phyloP scores from a whole-genome alignment of 345 rosid genomes.

The Eucalyptus polyanthemos region DNA sequence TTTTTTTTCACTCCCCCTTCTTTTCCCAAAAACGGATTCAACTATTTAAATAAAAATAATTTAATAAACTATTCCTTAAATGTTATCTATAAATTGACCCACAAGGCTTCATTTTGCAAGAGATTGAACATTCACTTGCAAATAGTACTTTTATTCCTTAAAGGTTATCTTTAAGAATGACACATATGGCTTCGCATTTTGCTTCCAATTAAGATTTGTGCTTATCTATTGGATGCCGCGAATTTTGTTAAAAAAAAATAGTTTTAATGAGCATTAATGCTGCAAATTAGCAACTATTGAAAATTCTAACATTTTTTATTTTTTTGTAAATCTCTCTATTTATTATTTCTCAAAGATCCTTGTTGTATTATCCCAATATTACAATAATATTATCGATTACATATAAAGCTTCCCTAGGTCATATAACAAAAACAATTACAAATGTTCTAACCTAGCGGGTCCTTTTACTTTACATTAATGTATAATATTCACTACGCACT shows the following conservation, averaged over 20 bases:
- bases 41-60: too few species aligned
- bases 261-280: not conserved
- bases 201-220: not conserved
- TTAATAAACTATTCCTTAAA: too few species aligned
- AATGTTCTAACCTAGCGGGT: not conserved
- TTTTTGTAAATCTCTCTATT: not conserved
- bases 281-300: not conserved
- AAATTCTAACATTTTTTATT: too few species aligned
- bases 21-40: not conserved
- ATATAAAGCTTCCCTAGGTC: not conserved
- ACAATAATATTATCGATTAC: not conserved
- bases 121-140: not conserved
- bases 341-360: not conserved
- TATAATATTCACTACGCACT: not conserved
- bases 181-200: not conserved
- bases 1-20: not conserved
- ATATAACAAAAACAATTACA: not conserved
- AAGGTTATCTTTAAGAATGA: too few species aligned
- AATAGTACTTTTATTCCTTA: not conserved
- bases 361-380: not conserved
- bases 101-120: not conserved
- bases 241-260: not conserved
- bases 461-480: not conserved
- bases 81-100: too few species aligned
- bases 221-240: not conserved